Evolutionary conservation across 2,329 filamentous ascomycete genomes (phyloP).

Genomic region (Penicillium brevicompactum): DNA sequence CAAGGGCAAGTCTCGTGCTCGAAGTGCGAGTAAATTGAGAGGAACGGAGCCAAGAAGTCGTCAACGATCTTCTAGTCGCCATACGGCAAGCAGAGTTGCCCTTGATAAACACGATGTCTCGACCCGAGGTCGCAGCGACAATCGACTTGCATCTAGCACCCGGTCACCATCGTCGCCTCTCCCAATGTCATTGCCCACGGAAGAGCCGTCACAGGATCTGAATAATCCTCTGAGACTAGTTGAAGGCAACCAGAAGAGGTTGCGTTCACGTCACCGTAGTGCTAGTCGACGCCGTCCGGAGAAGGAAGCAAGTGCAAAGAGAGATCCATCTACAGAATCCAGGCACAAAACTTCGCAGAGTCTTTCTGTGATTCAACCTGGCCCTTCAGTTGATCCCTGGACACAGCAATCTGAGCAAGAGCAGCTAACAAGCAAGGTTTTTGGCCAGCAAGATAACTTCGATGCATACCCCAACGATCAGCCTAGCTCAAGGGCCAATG

Average conservation of each 20-base stretch:
- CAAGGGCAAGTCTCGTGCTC: slow-evolving; percentile 32
- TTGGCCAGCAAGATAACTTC: slow-evolving; percentile 4
- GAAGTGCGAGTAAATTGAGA: slow-evolving; percentile 57
- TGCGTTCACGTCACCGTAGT: slow-evolving; percentile 55
- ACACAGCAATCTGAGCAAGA: slow-evolving; percentile 29
- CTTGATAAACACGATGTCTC: slow-evolving; percentile 27
- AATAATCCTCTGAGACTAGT: slow-evolving; percentile 59
- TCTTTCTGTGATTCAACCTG: slow-evolving; percentile 23
- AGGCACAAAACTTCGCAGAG: slow-evolving; percentile 41
- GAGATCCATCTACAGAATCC: slow-evolving; percentile 52
- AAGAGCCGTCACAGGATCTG: slow-evolving; percentile 57
- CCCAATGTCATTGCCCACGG: slow-evolving; percentile 62
- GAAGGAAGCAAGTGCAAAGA: slow-evolving; percentile 44
- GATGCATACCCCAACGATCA: slow-evolving; percentile 10
- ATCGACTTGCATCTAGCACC: slow-evolving; percentile 59
- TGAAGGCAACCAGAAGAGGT: slow-evolving; percentile 46
- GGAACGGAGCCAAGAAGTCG: slow-evolving; percentile 36
- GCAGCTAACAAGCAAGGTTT: slow-evolving; percentile 12
- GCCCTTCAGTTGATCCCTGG: slow-evolving; percentile 1
- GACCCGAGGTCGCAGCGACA: slow-evolving; percentile 62
- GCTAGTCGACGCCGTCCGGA: slow-evolving; percentile 50
- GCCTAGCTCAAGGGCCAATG: slow-evolving; percentile 18
- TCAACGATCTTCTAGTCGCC: slow-evolving; percentile 47
- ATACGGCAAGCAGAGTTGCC: slow-evolving; percentile 41
- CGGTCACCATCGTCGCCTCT: slow-evolving; percentile 80